phyloP scores from a whole-genome alignment of 2,329 filamentous ascomycete species.

The Bipolaris zeicola region DNA sequence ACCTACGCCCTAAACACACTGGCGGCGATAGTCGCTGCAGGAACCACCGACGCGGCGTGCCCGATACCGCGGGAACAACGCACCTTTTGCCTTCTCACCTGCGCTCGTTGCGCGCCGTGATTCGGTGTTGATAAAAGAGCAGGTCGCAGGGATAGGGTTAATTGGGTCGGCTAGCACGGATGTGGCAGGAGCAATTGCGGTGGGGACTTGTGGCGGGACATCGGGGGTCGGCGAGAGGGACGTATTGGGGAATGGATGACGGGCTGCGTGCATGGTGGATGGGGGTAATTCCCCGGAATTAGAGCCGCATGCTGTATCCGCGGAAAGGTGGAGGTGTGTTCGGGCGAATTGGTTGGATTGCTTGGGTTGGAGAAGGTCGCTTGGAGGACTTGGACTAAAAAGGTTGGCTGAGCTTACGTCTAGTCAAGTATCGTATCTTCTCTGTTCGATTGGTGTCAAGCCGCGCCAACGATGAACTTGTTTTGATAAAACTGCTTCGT shows the following conservation, averaged over 20 bases:
- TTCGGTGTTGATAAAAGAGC: conserved; percentile 9
- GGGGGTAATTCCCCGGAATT: not conserved
- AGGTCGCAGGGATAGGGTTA: not conserved
- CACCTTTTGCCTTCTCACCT: conserved; percentile 2
- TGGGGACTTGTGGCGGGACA: not conserved
- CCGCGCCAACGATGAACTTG: not conserved
- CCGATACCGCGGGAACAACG: conserved; percentile 5
- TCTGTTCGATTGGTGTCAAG: not conserved
- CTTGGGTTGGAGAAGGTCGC: not conserved
- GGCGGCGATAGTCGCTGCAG: conserved; percentile 9
- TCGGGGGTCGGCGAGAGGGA: conserved; percentile 10
- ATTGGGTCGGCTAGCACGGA: conserved; percentile 1
- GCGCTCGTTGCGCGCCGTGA: conserved; percentile 1
- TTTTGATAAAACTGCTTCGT: not conserved
- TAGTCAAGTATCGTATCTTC: not conserved
- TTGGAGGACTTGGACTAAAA: not conserved
- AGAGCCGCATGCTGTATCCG: not conserved
- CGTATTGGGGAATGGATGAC: not conserved
- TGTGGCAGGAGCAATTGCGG: not conserved
- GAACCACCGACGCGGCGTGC: conserved; percentile 3
- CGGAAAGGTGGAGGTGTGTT: too few relatives aligned
- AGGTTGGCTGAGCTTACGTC: not conserved
- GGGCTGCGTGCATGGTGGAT: not conserved
- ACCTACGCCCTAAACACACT: not conserved
- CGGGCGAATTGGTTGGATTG: not conserved